Percentiles rank a stretch among this genome's conserved stretches.
These are phyloP conservation scores for Yamadazyma kanchanaburiensis DNA, from an alignment of 1,139 yeast genomes.

Conservation along the genomic window DNA sequence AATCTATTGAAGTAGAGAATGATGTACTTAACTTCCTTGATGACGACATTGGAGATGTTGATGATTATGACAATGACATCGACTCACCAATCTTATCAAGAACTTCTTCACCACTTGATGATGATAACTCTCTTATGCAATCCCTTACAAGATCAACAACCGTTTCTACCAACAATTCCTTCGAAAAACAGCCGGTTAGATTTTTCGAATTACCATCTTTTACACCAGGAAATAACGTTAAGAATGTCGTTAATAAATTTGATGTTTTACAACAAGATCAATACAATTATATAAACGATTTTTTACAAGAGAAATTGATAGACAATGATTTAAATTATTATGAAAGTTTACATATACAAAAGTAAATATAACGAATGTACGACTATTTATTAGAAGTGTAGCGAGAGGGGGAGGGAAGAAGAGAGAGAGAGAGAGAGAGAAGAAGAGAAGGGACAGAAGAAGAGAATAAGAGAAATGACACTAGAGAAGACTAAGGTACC, in stretches of 20 bases:
- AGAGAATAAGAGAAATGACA: too few relatives aligned
- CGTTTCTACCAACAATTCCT: too few relatives aligned
- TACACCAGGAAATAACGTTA: conserved; percentile 4
- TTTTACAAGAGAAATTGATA: conserved; percentile 39
- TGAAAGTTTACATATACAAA: conserved; percentile 13
- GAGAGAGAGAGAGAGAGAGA: not conserved
- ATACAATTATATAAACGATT: conserved; percentile 40
- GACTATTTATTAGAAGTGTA: conserved; percentile 1
- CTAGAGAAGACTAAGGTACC: too few relatives aligned
- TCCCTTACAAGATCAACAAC: not conserved
- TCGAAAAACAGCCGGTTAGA: conserved; percentile 13
- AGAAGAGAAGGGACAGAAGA: too few relatives aligned
- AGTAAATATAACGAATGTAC: conserved; percentile 2
- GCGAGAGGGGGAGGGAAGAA: not conserved
- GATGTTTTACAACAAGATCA: conserved; percentile 34
- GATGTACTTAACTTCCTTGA: conserved; percentile 12
- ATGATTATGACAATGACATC: conserved; percentile 30
- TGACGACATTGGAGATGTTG: conserved; percentile 14
- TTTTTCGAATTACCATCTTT: conserved; percentile 28
- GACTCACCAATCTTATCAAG: conserved; percentile 42
- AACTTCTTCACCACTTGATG: conserved; percentile 43
- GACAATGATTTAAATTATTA: conserved; percentile 35
- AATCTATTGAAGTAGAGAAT: conserved; percentile 1
- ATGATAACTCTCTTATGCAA: conserved; percentile 18
- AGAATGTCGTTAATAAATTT: conserved; percentile 12